Conservation (phyloP, 2,329 filamentous ascomycete species). For the Epichloe scottii region DNA sequence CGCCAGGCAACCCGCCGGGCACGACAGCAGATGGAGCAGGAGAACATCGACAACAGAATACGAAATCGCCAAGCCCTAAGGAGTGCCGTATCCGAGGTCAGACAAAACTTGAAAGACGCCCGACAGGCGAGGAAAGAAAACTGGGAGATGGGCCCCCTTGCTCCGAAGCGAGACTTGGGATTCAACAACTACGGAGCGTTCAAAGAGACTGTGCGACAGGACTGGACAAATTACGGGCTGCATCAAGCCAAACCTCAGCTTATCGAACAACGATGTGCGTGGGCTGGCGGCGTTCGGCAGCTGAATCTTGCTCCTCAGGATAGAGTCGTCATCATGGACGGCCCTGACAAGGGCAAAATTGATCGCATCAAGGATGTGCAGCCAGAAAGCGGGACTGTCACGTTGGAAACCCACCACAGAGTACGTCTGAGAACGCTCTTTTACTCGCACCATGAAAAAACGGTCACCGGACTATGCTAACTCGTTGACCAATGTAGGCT, state of each 20-base stretch:
- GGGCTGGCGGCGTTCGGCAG: constrained; percentile 42
- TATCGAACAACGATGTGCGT: constrained; percentile 32
- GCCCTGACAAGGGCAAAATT: constrained; percentile 73
- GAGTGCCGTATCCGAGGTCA: constrained; percentile 20
- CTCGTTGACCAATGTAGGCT: constrained; percentile 10
- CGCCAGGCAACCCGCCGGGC: constrained; percentile 44
- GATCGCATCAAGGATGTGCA: constrained; percentile 52
- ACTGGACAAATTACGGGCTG: constrained; percentile 21
- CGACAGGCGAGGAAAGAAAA: constrained; percentile 53
- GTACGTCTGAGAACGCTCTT: constrained; percentile 31
- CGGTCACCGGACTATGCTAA: neutral
- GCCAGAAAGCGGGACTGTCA: constrained; percentile 40
- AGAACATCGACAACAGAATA: constrained; percentile 17
- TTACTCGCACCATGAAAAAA: neutral
- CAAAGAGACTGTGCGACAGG: constrained; percentile 23
- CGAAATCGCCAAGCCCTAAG: constrained; percentile 20
- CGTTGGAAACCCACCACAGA: constrained; percentile 49
- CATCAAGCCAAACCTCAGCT: constrained; percentile 20
- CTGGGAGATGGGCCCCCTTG: constrained; percentile 65
- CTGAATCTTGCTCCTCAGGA: constrained; percentile 58
- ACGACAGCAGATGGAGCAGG: constrained; percentile 24
- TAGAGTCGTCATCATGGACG: constrained; percentile 69
- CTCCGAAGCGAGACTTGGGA: constrained; percentile 63
- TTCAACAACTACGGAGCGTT: constrained; percentile 47
- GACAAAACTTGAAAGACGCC: constrained; percentile 25